Base-by-base conservation (phyloP, 2,329 filamentous ascomycete genomes). In the Calonectria honghensis region DNA sequence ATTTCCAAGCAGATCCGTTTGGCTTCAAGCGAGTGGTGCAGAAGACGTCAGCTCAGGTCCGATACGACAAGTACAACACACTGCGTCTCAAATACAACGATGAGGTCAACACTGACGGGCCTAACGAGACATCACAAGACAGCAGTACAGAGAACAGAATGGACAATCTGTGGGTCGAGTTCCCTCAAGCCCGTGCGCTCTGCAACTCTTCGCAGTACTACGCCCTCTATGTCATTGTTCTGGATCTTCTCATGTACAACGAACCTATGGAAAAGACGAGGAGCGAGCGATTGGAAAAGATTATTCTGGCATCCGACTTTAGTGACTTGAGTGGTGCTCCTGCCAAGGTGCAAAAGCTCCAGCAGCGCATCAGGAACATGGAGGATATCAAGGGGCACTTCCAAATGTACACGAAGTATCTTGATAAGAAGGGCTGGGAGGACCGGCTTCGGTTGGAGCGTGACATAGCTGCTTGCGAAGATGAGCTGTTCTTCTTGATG, bases 401-500 rank as follows among this genome's bases (percentile, higher is more conserved):
- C 90, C 96, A 98, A 85, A 93, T 98, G 72, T 95, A 98, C 83
- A 93, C 95, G 41, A 94, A 94, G 80, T 94, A 94, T 74, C 90
- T 99, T 32, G 96, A 98, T 84, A 93, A 93, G 81, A 92, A 94
- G 81, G 96, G 96, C 18, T 98, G 96, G 96, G 93, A 97, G 82
- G 96, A 98, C 82, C 92, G 96, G 41, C 89, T 98, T 73, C 87
- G 93, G n/a, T 90, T 99, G 54, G 97, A 99, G 82, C 93, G 94
- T 67, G 97, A 99, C 82, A 88, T 99, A 66, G 92, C 95, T 13
- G 92, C 92, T 27, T 98, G 95, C 81, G 97, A 98, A 84, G 97
- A 99, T 81, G 97, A 99, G 84, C 87, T 99, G 11, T 99, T 99
- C 89, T 99, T 99, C 87, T 94, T 99, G 88, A 98, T 99, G 97